These are phyloP conservation scores for Albophoma yamanashiensis DNA, from an alignment of 2,329 filamentous ascomycete species.

Conservation along the genomic window DNA sequence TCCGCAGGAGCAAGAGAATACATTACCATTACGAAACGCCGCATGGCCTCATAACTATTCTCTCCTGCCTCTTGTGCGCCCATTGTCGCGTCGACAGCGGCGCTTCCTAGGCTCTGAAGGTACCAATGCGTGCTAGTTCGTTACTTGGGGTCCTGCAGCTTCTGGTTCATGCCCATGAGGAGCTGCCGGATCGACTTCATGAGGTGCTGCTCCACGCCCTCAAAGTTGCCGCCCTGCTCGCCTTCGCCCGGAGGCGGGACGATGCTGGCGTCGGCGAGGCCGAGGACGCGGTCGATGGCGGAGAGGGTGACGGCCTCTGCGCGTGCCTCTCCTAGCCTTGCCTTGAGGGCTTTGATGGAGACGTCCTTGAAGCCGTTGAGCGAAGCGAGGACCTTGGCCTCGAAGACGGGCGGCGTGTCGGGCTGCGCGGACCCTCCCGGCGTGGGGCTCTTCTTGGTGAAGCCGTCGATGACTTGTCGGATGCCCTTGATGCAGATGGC, in stretches of 20 bases:
- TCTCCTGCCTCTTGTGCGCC: neutral
- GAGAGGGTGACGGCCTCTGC: slow-evolving; percentile 37
- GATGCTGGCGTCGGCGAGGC: slow-evolving; percentile 33
- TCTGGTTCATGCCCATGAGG: slow-evolving; percentile 28
- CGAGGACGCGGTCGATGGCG: slow-evolving; percentile 39
- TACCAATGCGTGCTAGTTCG: neutral
- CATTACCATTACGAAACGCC: neutral
- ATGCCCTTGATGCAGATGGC: slow-evolving; percentile 33
- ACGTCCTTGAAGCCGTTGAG: slow-evolving; percentile 34
- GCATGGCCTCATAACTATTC: neutral
- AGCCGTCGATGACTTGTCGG: slow-evolving; percentile 31
- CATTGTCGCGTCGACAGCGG: neutral
- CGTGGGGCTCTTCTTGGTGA: slow-evolving; percentile 23
- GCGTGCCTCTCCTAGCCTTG: slow-evolving; percentile 26
- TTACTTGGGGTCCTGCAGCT: slow-evolving; percentile 14
- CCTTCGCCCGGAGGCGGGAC: slow-evolving; percentile 21
- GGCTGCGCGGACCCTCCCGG: slow-evolving; percentile 15
- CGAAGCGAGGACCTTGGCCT: slow-evolving; percentile 28
- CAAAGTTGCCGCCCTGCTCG: slow-evolving; percentile 22
- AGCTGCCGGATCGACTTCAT: slow-evolving; percentile 29
- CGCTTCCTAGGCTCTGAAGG: neutral
- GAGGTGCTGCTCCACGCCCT: slow-evolving; percentile 28
- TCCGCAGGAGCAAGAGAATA: neutral
- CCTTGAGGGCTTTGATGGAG: slow-evolving; percentile 31
- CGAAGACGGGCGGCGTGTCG: slow-evolving; percentile 20